These are phyloP conservation scores for Quercus cerris DNA, from an alignment of 306 rosid genomes.

Conservation along the genomic window DNA sequence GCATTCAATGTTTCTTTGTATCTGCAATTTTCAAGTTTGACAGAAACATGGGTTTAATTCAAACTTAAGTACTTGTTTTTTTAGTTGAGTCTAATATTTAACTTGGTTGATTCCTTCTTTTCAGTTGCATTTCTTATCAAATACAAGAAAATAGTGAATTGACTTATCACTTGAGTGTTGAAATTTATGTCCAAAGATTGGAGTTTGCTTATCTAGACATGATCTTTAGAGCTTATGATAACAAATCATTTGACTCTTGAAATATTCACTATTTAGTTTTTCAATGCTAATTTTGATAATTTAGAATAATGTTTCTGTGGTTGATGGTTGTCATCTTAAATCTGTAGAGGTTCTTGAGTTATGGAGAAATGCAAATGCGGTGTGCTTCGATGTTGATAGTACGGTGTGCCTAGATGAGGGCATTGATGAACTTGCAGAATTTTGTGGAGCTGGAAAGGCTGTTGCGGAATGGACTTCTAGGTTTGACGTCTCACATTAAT, in stretches of 20 bases:
- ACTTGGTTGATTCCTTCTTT: neutral
- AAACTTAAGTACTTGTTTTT: neutral
- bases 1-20: neutral
- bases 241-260: neutral
- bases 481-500: slow-evolving; percentile 24
- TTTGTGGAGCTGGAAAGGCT: slow-evolving; percentile 94
- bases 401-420: slow-evolving; percentile 87
- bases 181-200: neutral
- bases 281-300: neutral
- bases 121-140: neutral
- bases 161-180: neutral
- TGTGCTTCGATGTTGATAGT: slow-evolving; percentile 59
- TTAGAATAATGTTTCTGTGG: neutral
- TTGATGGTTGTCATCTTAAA: neutral
- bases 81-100: neutral
- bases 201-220: neutral
- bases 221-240: neutral
- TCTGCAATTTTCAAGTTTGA: neutral
- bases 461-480: slow-evolving; percentile 98
- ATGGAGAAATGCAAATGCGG: slow-evolving; percentile 59
- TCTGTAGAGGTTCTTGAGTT: slow-evolving; percentile 48
- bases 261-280: neutral
- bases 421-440: slow-evolving; percentile 89
- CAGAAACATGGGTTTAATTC: neutral
- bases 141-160: neutral